These are phyloP conservation scores for Tricholoma hemisulphureum DNA, from an alignment of 768 basidiomycete species.

Conservation along the genomic window DNA sequence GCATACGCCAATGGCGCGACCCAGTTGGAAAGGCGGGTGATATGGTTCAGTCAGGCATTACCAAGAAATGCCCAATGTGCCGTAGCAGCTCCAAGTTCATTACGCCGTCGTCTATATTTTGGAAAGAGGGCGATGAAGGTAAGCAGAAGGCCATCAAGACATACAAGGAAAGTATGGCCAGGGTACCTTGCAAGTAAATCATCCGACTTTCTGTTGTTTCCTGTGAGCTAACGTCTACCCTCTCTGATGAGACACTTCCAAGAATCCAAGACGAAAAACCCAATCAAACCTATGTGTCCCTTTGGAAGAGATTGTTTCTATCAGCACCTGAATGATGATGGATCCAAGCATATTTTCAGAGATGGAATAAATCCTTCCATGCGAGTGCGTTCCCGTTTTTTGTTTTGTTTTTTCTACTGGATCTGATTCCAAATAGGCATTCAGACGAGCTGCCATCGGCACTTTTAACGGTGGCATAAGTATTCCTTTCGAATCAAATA, in stretches of 20 bases:
- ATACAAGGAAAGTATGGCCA: conserved; percentile 75
- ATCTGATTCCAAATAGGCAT: background rate
- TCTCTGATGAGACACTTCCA: conserved; percentile 21
- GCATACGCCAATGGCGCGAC: conserved; percentile 78
- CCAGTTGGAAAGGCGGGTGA: conserved; percentile 52
- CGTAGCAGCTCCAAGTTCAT: conserved; percentile 65
- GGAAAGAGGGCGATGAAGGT: conserved; percentile 48
- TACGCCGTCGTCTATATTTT: conserved; percentile 71
- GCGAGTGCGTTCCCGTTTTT: conserved; percentile 37
- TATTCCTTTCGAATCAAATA: background rate
- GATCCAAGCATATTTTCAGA: conserved; percentile 54
- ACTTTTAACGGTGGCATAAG: background rate
- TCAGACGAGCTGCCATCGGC: background rate
- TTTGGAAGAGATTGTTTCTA: conserved; percentile 85
- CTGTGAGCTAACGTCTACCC: background rate
- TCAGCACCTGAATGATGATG: conserved; percentile 65
- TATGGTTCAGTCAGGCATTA: conserved; percentile 53
- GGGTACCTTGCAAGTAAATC: conserved; percentile 63
- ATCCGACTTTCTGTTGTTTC: background rate
- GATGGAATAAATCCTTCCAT: conserved; percentile 56
- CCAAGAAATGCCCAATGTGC: conserved; percentile 80
- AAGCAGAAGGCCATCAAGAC: conserved; percentile 51
- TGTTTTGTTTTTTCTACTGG: too few relatives aligned
- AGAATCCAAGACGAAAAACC: conserved; percentile 50
- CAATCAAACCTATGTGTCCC: conserved; percentile 59